These are phyloP conservation scores for Nannochloris sp. DNA, from an alignment of 139 green algal genomes.

Conservation along the genomic window DNA sequence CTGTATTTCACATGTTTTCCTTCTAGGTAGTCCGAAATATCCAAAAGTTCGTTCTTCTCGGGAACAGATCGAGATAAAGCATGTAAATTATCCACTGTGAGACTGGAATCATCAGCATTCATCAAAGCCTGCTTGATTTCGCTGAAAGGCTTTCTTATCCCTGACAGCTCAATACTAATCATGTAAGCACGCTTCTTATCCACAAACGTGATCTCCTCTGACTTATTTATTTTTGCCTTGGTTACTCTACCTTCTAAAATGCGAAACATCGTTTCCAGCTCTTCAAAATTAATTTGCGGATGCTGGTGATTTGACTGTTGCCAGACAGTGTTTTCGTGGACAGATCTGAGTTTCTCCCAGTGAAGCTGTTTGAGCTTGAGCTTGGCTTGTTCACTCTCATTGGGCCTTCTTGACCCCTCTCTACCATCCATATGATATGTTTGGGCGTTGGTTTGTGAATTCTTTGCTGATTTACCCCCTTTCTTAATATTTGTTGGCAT, in stretches of 20 bases:
- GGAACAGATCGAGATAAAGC: slow-evolving; percentile 51
- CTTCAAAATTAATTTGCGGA: slow-evolving; percentile 36
- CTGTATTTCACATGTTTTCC: slow-evolving; percentile 49
- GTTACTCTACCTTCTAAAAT: slow-evolving; percentile 16
- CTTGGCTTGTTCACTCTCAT: neutral
- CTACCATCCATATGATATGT: neutral
- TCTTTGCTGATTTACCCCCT: neutral
- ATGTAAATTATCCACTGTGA: slow-evolving; percentile 57
- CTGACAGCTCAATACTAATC: slow-evolving; percentile 72
- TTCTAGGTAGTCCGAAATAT: slow-evolving; percentile 46
- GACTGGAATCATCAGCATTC: slow-evolving; percentile 44
- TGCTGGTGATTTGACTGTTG: slow-evolving; percentile 14
- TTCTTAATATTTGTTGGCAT: neutral
- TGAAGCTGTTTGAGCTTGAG: slow-evolving; percentile 68
- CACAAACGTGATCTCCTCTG: slow-evolving; percentile 48
- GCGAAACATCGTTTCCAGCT: slow-evolving; percentile 60
- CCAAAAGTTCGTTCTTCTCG: slow-evolving; percentile 40
- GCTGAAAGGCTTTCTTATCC: slow-evolving; percentile 50
- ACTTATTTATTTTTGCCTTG: slow-evolving; percentile 7
- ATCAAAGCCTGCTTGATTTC: slow-evolving; percentile 53
- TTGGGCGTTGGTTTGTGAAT: neutral
- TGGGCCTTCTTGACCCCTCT: neutral
- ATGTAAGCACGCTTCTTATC: slow-evolving; percentile 73
- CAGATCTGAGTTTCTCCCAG: slow-evolving; percentile 69
- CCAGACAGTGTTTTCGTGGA: slow-evolving; percentile 56